Percentiles rank a stretch among this genome's conserved stretches.
These are phyloP conservation scores for Trichodelitschia bisporula DNA, from an alignment of 495 filamentous ascomycete genomes.

Conservation along the genomic window DNA sequence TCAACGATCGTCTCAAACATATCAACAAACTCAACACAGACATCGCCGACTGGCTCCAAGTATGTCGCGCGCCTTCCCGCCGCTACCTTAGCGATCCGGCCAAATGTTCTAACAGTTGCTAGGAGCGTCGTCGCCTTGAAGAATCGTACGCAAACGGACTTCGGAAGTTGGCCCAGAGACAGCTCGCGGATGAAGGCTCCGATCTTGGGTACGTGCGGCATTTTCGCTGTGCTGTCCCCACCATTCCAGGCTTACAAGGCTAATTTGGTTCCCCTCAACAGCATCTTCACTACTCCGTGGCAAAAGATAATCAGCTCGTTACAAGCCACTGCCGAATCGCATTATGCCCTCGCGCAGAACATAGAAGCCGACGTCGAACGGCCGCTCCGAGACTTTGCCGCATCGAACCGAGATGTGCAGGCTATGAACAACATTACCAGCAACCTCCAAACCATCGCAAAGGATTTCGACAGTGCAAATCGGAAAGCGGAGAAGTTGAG, in stretches of 20 bases:
- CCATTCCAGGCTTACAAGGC: neutral
- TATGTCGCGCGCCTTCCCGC: conserved; percentile 12
- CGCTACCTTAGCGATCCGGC: conserved; percentile 2
- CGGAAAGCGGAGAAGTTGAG: conserved; percentile 71
- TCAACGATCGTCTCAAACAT: conserved; percentile 71
- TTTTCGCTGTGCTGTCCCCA: neutral
- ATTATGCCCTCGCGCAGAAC: conserved; percentile 55
- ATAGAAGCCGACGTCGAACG: conserved; percentile 83
- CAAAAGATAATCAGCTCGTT: conserved; percentile 64
- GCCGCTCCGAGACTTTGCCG: conserved; percentile 48
- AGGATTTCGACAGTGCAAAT: conserved; percentile 59
- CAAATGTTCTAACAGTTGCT: conserved; percentile 3
- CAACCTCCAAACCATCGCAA: conserved; percentile 59
- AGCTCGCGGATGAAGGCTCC: conserved; percentile 43
- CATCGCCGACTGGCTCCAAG: conserved; percentile 94
- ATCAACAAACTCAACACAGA: conserved; percentile 71
- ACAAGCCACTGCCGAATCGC: conserved; percentile 58
- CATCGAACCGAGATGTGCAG: conserved; percentile 57
- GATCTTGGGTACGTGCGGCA: conserved; percentile 72
- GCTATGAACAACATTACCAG: conserved; percentile 61
- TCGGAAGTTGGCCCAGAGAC: conserved; percentile 47
- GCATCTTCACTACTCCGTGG: conserved; percentile 83
- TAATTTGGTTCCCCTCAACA: conserved; percentile 15
- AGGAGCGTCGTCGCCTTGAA: conserved; percentile 88
- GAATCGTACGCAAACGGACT: conserved; percentile 71